Conservation (phyloP, 148 eudicot species). For the Vaccinium macrocarpon region DNA sequence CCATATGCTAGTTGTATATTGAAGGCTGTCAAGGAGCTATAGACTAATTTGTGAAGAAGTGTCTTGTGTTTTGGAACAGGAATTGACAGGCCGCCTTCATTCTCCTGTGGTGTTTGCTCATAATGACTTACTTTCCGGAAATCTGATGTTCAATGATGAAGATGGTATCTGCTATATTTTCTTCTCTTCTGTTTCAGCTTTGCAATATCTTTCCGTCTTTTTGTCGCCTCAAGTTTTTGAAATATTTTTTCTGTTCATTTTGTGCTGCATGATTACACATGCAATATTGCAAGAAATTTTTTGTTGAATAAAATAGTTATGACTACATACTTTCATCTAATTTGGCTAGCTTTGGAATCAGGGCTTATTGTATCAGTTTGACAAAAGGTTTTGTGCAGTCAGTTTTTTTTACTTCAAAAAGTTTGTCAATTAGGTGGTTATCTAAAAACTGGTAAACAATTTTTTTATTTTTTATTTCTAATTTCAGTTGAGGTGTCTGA, state of each 20-base stretch:
- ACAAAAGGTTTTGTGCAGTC: background rate
- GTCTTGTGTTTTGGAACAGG: conserved; percentile 51
- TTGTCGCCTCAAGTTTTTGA: background rate
- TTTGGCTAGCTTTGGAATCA: background rate
- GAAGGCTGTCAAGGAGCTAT: background rate
- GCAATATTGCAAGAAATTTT: background rate
- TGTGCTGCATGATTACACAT: background rate
- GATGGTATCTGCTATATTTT: conserved; percentile 47
- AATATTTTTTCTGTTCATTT: background rate
- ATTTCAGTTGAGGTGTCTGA: background rate
- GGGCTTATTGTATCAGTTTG: background rate
- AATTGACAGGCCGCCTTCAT: conserved; percentile 56
- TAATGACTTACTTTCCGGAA: conserved; percentile 95
- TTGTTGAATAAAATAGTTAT: background rate
- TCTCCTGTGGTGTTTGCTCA: conserved; percentile 90
- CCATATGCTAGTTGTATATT: background rate
- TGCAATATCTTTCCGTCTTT: background rate
- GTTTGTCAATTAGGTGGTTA: background rate
- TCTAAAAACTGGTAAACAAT: background rate
- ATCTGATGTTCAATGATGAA: conserved; percentile 83
- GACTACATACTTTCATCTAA: background rate
- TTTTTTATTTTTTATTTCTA: background rate
- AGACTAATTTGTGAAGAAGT: conserved; percentile 18
- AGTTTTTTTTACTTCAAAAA: background rate
- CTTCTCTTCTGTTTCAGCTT: background rate